Evolutionary conservation across 73 alveolate genomes (phyloP).

Genomic region (Tetrahymena borealis): DNA sequence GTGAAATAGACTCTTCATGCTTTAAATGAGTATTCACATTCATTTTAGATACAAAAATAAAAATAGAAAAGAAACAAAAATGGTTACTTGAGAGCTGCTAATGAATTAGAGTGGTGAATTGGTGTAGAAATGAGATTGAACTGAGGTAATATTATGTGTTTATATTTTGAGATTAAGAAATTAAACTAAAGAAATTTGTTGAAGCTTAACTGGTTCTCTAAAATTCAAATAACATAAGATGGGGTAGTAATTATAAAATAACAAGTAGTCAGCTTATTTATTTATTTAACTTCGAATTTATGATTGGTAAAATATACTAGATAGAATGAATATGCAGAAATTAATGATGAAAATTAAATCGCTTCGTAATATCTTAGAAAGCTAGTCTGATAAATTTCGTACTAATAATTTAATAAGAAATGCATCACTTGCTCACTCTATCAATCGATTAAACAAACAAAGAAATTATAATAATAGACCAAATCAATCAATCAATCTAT

Average conservation of each 20-base stretch:
- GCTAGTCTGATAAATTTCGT: neutral
- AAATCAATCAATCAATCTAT: no score
- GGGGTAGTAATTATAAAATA: no score
- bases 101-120: neutral
- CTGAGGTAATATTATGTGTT: neutral
- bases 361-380: neutral
- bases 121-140: neutral
- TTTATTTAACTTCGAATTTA: neutral
- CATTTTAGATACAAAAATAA: no score
- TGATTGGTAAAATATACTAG: neutral
- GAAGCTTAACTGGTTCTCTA: slow-evolving; percentile 2
- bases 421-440: no score
- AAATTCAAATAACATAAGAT: neutral
- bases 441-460: no score
- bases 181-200: neutral
- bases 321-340: neutral
- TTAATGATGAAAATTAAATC: neutral
- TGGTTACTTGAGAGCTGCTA: neutral
- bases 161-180: neutral
- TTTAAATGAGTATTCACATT: no score
- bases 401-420: neutral
- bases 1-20: no score
- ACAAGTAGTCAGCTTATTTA: no score
- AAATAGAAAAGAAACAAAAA: neutral
- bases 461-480: no score